phyloP scores from a whole-genome alignment of 768 basidiomycete species.

The Tulasnella sp. region DNA sequence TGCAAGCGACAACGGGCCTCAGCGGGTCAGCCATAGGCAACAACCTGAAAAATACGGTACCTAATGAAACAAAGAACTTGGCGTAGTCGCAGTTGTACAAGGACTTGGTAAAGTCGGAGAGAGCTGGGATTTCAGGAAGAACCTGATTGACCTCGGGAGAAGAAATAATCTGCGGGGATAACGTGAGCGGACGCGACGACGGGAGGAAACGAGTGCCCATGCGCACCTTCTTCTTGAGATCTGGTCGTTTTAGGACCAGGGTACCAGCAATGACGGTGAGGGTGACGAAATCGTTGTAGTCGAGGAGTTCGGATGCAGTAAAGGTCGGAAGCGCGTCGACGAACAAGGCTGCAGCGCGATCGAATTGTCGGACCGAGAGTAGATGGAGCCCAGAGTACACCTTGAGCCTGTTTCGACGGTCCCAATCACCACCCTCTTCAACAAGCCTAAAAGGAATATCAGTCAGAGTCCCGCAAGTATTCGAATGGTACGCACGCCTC shows the following conservation, averaged over 20 bases:
- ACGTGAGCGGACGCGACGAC: neutral
- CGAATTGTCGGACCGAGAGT: conserved; percentile 85
- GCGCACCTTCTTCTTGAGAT: conserved; percentile 81
- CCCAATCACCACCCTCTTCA: conserved; percentile 97
- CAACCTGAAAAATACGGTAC: conserved; percentile 35
- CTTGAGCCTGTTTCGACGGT: conserved; percentile 90
- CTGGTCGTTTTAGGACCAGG: conserved; percentile 68
- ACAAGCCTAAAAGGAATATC: conserved; percentile 51
- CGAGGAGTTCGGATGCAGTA: conserved; percentile 81
- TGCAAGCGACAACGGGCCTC: conserved; percentile 27
- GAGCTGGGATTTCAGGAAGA: conserved; percentile 70
- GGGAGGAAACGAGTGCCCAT: neutral
- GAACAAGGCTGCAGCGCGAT: conserved; percentile 72
- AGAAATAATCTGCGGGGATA: conserved; percentile 53
- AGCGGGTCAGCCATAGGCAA: neutral
- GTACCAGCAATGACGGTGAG: conserved; percentile 75
- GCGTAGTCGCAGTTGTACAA: conserved; percentile 92
- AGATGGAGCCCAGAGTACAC: conserved; percentile 86
- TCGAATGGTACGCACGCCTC: conserved; percentile 51
- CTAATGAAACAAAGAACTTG: conserved; percentile 86
- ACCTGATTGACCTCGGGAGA: conserved; percentile 85
- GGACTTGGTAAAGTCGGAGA: conserved; percentile 76
- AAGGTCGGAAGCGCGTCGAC: conserved; percentile 91
- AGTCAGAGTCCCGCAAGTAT: neutral
- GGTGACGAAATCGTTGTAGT: conserved; percentile 84